A percentile compares a stretch with the other conserved stretches of the same genome.
These are phyloP conservation scores for Plasmodium gallinaceum DNA, from an alignment of 169 alveolate species.

Conservation along the genomic window DNA sequence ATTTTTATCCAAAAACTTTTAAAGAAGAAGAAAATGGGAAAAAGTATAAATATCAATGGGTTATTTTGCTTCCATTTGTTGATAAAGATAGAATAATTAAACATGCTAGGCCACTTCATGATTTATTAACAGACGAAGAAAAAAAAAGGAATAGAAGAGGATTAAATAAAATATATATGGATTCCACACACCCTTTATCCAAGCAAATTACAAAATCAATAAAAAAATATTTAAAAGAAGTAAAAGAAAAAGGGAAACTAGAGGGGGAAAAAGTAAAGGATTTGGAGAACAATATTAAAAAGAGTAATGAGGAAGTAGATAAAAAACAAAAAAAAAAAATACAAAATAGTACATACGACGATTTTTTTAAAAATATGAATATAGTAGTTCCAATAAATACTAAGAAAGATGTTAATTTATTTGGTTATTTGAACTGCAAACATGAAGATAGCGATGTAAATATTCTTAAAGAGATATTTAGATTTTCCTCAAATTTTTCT, in stretches of 20 bases:
- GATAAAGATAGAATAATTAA: slow-evolving; percentile 84
- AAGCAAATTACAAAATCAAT: slow-evolving; percentile 62
- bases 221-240: slow-evolving; percentile 44
- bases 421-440: slow-evolving; percentile 61
- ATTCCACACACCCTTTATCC: slow-evolving; percentile 34
- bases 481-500: slow-evolving; percentile 51
- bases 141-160: slow-evolving; percentile 82
- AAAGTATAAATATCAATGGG: slow-evolving; percentile 89
- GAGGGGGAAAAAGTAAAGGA: background rate
- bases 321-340: background rate
- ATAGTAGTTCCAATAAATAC: slow-evolving; percentile 29
- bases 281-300: background rate
- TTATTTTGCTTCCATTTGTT: slow-evolving; percentile 90
- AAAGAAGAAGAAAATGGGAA: slow-evolving; percentile 90
- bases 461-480: slow-evolving; percentile 50
- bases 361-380: slow-evolving; percentile 60
- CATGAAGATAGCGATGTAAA: slow-evolving; percentile 73
- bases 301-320: background rate
- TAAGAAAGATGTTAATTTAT: slow-evolving; percentile 33
- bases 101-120: slow-evolving; percentile 85
- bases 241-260: slow-evolving; percentile 25
- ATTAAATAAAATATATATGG: slow-evolving; percentile 42
- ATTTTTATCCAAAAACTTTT: slow-evolving; percentile 87
- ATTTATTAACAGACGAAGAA: slow-evolving; percentile 78
- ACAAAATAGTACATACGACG: slow-evolving; percentile 6